Conservation (phyloP, 352 stramenopile species). For the Elongisporangium prolatum region DNA sequence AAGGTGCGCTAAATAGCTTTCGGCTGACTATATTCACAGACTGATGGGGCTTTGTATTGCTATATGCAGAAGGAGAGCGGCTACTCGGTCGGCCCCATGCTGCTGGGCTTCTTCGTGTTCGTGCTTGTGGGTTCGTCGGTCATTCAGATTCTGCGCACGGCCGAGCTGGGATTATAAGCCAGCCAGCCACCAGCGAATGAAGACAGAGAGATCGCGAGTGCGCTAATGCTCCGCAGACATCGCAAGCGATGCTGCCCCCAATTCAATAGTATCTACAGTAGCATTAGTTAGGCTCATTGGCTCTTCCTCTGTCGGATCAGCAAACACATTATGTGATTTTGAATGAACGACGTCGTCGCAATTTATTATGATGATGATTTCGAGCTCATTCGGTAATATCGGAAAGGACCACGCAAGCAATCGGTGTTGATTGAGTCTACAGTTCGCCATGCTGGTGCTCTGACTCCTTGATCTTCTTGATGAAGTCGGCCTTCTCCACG, state of each 20-base stretch:
- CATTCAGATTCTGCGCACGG: constrained; percentile 81
- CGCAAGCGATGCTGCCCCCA: neutral
- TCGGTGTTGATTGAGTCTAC: constrained; percentile 27
- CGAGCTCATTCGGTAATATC: neutral
- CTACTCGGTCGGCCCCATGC: constrained; percentile 72
- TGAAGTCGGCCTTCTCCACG: constrained; percentile 94
- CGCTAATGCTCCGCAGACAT: neutral
- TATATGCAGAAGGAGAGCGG: constrained; percentile 50
- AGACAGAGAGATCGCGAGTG: neutral
- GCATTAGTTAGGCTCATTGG: neutral
- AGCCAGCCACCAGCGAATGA: constrained; percentile 3
- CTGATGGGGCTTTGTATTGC: neutral
- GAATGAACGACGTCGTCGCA: neutral
- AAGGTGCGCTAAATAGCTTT: constrained; percentile 36
- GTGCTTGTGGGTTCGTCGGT: constrained; percentile 84
- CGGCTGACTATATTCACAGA: neutral
- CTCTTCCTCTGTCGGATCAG: neutral
- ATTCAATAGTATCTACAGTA: neutral
- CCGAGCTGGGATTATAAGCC: constrained; percentile 64
- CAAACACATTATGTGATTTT: neutral
- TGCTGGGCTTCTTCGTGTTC: constrained; percentile 86
- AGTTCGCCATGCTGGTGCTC: constrained; percentile 78
- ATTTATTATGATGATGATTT: neutral
- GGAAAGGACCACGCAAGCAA: neutral
- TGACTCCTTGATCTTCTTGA: constrained; percentile 92